Base-by-base conservation (phyloP, 106 monocot genomes). In the Vanilla planifolia region DNA sequence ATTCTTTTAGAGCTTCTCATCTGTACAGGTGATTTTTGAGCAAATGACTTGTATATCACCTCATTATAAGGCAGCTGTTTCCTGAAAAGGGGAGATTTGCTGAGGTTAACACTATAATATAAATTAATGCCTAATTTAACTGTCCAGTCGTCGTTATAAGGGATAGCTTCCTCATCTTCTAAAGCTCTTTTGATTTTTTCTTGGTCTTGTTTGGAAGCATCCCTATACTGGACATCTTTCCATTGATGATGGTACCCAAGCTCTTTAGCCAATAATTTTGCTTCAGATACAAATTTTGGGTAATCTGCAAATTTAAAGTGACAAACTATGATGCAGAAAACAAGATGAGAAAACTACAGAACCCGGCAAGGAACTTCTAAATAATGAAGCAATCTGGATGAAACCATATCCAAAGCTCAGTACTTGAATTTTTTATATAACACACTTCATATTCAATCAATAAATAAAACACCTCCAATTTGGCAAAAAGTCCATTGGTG, bases 31-130 rank as follows among this genome's bases (percentile, higher is more conserved):
- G 71, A 74, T 45, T 61, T 56, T 41, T 77, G 75, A n/a, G 74
- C 83, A 62, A 95, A 95, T 37, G 78, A 77, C 55, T 76, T 86
- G 66, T 90, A 90, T 70, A 95, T 95, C 33, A 95, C 68, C 14
- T 82, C 70, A 73, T 95, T 95, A 46, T 90, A 90, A n/a, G 95
- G 90, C 71, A 95, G 50, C 62, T 95, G 95, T 71, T 95, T 89
- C 64, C 75, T 80, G 69, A 89, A 95, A 22, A 95, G 72, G 10
- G 95, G 84, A 60, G 90, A 86, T 58, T 86, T 86, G 76, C 95
- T 90, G 25, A 90, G 90, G 33, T 63, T 86, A 24, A 81, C 77
- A 45, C 82, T 90, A 63, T 95, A 87, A 45, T 83, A 90, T 9
- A 95, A 73, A 69, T 95, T 95, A 50, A 90, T 82, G 55, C 86